These are phyloP conservation scores for Podila horticola DNA, from an alignment of 192 early-diverging fungal species.

Conservation along the genomic window DNA sequence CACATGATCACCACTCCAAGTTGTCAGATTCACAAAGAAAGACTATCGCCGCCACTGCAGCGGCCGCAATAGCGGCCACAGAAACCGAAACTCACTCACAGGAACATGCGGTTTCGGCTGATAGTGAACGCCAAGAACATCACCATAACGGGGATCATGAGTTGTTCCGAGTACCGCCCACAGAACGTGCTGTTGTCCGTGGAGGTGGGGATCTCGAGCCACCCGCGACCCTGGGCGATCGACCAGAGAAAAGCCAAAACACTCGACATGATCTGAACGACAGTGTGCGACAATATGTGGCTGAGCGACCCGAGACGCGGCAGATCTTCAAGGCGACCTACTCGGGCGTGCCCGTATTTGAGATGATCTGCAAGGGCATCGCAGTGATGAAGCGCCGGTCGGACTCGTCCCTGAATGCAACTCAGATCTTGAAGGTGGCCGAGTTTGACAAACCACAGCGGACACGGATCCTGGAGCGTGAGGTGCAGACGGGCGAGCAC, in stretches of 20 bases:
- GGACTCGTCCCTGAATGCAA: slow-evolving; percentile 96
- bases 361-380: slow-evolving; percentile 78
- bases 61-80: background rate
- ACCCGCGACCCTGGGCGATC: too few species aligned
- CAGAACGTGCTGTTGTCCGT: too few species aligned
- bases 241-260: too few species aligned
- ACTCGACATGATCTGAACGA: background rate
- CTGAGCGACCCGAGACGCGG: background rate
- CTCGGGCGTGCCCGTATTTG: slow-evolving; percentile 95
- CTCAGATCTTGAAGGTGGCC: slow-evolving; percentile 98
- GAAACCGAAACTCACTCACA: background rate
- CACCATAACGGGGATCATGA: too few species aligned
- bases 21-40: background rate
- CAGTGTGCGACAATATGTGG: background rate
- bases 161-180: too few species aligned
- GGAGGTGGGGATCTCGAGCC: too few species aligned
- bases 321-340: slow-evolving; percentile 90
- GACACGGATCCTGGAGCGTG: slow-evolving; percentile 93
- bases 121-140: too few species aligned
- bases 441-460: slow-evolving; percentile 92
- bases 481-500: slow-evolving; percentile 86
- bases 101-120: too few species aligned
- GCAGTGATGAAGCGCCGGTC: slow-evolving; percentile 80
- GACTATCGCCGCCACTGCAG: background rate
- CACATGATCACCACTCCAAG: background rate